These are phyloP conservation scores for Phalaenopsis hybrid DNA, from an alignment of 116 monocot species.

Conservation along the genomic window DNA sequence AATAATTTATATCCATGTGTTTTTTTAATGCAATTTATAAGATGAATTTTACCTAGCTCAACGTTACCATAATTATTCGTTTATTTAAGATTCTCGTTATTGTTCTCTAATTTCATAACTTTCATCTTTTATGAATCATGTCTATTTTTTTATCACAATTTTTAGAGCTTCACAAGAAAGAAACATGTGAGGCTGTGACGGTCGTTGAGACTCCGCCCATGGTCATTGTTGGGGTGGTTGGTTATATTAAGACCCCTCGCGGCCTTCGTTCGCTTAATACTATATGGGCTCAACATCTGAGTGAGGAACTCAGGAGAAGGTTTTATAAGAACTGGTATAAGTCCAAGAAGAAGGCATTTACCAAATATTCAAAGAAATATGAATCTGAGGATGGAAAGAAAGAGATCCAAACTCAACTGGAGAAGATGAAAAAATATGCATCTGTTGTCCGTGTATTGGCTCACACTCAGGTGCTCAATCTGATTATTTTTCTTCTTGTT, in stretches of 20 bases:
- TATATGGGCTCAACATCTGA: slow-evolving; percentile 37
- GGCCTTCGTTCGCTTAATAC: slow-evolving; percentile 31
- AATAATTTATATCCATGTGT: not conserved
- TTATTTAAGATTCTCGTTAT: not conserved
- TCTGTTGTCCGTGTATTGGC: slow-evolving; percentile 29
- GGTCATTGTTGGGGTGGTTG: slow-evolving; percentile 27
- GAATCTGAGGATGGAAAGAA: slow-evolving; percentile 31
- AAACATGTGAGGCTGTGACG: slow-evolving; percentile 8
- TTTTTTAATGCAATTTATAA: not conserved
- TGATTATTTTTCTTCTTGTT: not conserved
- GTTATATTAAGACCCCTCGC: slow-evolving; percentile 37
- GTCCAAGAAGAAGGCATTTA: slow-evolving; percentile 30
- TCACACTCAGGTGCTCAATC: slow-evolving; percentile 26
- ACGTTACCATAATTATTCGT: not conserved
- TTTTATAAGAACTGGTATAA: slow-evolving; percentile 45
- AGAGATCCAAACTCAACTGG: slow-evolving; percentile 26
- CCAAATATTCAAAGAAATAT: slow-evolving; percentile 26
- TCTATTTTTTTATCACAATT: not conserved
- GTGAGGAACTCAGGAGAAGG: slow-evolving; percentile 30
- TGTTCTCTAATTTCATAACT: not conserved
- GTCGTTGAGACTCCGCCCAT: slow-evolving; percentile 22
- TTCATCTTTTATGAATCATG: not conserved
- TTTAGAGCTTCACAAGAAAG: no score
- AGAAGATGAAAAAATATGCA: slow-evolving; percentile 31
- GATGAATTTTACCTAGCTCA: not conserved